A percentile compares a stretch with the other conserved stretches of the same genome.
Conservation (phyloP, 108 stramenopile genomes). For the Cyclotella baltica region DNA sequence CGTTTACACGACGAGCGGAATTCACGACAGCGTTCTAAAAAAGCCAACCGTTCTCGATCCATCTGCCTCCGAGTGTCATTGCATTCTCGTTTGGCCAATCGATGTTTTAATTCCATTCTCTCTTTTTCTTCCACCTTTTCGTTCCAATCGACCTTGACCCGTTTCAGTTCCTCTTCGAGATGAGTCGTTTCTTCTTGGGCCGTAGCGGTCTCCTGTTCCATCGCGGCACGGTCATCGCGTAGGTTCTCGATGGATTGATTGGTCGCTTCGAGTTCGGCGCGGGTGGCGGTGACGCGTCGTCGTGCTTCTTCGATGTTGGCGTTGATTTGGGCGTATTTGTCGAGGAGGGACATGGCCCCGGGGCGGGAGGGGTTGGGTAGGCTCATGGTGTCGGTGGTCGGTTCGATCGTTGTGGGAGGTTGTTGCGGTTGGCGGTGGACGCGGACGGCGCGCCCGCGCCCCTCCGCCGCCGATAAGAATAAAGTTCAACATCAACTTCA, state of each 20-base stretch:
- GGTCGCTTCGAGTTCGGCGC: constrained; percentile 26
- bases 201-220: constrained; percentile 18
- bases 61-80: constrained; percentile 27
- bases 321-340: constrained; percentile 57
- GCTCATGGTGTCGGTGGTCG: constrained; percentile 8
- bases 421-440: too few species aligned
- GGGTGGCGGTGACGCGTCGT: constrained; percentile 31
- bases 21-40: constrained; percentile 50
- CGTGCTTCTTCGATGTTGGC: constrained; percentile 50
- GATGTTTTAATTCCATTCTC: constrained; percentile 27
- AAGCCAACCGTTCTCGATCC: constrained; percentile 34
- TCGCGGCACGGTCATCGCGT: constrained; percentile 26
- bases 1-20: constrained; percentile 45
- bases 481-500: too few species aligned
- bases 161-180: constrained; percentile 21
- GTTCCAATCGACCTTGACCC: neutral
- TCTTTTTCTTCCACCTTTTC: constrained; percentile 27
- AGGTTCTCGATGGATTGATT: constrained; percentile 26
- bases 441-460: too few species aligned
- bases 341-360: constrained; percentile 56
- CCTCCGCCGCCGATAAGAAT: too few species aligned
- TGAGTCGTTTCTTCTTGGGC: constrained; percentile 16
- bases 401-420: neutral
- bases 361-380: constrained; percentile 16
- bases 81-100: constrained; percentile 22